These are phyloP conservation scores for Podaxis sp. DNA, from an alignment of 768 basidiomycete species.

Conservation along the genomic window DNA sequence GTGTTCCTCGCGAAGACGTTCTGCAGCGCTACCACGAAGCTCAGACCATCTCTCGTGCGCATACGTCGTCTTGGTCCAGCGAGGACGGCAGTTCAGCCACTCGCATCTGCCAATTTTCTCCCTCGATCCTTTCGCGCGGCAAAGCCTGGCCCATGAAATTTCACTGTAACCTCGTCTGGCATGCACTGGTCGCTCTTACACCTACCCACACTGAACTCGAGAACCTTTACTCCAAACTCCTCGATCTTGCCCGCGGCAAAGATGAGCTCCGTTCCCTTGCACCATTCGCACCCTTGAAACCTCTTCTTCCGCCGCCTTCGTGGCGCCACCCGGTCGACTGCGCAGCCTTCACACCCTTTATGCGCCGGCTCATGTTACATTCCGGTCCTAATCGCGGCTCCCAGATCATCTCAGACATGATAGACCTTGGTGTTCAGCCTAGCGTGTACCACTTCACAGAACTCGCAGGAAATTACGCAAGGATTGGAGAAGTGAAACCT, in stretches of 20 bases:
- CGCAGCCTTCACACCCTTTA: conserved; percentile 50
- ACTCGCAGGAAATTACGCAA: conserved; percentile 42
- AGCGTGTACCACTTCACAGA: conserved; percentile 45
- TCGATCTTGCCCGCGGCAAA: conserved; percentile 20
- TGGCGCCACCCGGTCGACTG: conserved; percentile 19
- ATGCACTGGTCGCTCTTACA: conserved; percentile 26
- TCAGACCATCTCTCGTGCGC: background rate
- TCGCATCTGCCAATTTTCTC: conserved; percentile 11
- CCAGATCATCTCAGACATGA: conserved; percentile 50
- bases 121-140: conserved; percentile 9
- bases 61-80: no score
- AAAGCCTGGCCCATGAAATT: conserved; percentile 31
- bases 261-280: background rate
- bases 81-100: conserved; percentile 4
- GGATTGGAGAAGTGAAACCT: conserved; percentile 26
- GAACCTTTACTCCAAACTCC: conserved; percentile 40
- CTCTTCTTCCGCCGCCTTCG: conserved; percentile 26
- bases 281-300: conserved; percentile 14
- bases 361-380: conserved; percentile 32
- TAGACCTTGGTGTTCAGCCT: conserved; percentile 38
- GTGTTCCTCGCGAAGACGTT: conserved; percentile 43
- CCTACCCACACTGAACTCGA: conserved; percentile 21
- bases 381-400: conserved; percentile 29
- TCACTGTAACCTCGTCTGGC: conserved; percentile 37
- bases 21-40: conserved; percentile 16